A percentile compares a stretch with the other conserved stretches of the same genome.
phyloP scores from a whole-genome alignment of 805 yeast species.

The Candida stauntonica region DNA sequence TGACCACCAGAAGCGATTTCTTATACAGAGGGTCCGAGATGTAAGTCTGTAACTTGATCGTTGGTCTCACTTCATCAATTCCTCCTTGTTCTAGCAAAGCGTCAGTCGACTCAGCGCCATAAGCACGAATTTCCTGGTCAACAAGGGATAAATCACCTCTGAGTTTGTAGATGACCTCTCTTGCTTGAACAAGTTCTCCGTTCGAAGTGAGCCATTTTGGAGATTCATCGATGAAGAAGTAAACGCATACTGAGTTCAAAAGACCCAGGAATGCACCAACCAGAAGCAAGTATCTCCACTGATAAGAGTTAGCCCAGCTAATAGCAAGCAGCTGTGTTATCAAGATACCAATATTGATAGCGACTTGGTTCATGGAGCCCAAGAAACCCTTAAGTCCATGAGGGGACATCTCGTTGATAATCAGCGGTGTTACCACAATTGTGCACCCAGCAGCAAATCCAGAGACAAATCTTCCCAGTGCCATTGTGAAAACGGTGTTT shows the following conservation, averaged over 20 bases:
- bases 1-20: conserved; percentile 60
- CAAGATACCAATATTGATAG: conserved; percentile 80
- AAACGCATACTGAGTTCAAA: conserved; percentile 39
- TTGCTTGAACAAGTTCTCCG: conserved; percentile 42
- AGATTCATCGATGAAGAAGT: conserved; percentile 56
- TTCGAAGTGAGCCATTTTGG: conserved; percentile 74
- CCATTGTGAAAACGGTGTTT: conserved; percentile 37
- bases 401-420: conserved; percentile 79
- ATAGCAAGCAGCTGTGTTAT: conserved; percentile 74
- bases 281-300: conserved; percentile 74
- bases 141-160: conserved; percentile 29
- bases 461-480: conserved; percentile 67
- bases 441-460: conserved; percentile 89
- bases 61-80: not conserved
- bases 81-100: conserved; percentile 2
- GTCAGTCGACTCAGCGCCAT: conserved; percentile 5
- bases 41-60: conserved; percentile 38
- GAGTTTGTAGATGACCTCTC: conserved; percentile 30
- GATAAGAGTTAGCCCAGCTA: conserved; percentile 53
- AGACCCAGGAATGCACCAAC: conserved; percentile 54
- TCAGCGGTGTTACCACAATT: conserved; percentile 79
- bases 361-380: conserved; percentile 88
- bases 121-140: conserved; percentile 17
- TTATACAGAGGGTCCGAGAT: conserved; percentile 46
- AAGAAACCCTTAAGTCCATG: conserved; percentile 61